A percentile compares a stretch with the other conserved stretches of the same genome.
Evolutionary conservation across 2,329 filamentous ascomycete species (phyloP).

Genomic region (Metarhizium guizhouense): DNA sequence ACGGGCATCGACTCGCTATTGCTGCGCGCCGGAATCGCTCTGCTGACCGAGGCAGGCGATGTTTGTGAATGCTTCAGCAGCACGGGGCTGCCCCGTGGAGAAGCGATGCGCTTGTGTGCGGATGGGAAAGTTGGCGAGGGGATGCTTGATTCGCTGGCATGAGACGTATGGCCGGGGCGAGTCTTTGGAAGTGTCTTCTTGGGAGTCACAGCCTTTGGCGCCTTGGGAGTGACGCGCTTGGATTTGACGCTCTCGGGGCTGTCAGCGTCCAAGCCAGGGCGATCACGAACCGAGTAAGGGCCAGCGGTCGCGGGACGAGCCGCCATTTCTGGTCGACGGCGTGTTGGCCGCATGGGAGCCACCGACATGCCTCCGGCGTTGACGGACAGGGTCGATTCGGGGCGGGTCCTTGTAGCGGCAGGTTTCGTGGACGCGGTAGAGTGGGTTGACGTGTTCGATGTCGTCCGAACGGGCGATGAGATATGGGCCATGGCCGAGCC

Average conservation of each 20-base stretch:
- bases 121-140: constrained; percentile 32
- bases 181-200: constrained; percentile 38
- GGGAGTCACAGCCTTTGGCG: constrained; percentile 40
- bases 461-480: constrained; percentile 36
- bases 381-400: constrained; percentile 34
- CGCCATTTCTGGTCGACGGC: constrained; percentile 47
- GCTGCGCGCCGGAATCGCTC: constrained; percentile 15
- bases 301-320: constrained; percentile 55
- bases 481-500: constrained; percentile 57
- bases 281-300: constrained; percentile 54
- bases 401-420: constrained; percentile 28
- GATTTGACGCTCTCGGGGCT: constrained; percentile 39
- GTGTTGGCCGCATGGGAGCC: constrained; percentile 53
- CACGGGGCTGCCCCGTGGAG: constrained; percentile 33
- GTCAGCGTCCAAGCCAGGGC: constrained; percentile 23
- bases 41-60: constrained; percentile 27
- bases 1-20: constrained; percentile 14
- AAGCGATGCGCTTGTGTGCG: constrained; percentile 24
- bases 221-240: constrained; percentile 40
- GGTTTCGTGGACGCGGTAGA: constrained; percentile 21
- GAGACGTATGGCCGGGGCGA: constrained; percentile 38
- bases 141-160: constrained; percentile 42
- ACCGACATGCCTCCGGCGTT: constrained; percentile 52
- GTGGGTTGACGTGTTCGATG: constrained; percentile 26
- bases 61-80: constrained; percentile 27